Conservation (phyloP, 1,139 yeast species). For the Wickerhamiella infanticola region DNA sequence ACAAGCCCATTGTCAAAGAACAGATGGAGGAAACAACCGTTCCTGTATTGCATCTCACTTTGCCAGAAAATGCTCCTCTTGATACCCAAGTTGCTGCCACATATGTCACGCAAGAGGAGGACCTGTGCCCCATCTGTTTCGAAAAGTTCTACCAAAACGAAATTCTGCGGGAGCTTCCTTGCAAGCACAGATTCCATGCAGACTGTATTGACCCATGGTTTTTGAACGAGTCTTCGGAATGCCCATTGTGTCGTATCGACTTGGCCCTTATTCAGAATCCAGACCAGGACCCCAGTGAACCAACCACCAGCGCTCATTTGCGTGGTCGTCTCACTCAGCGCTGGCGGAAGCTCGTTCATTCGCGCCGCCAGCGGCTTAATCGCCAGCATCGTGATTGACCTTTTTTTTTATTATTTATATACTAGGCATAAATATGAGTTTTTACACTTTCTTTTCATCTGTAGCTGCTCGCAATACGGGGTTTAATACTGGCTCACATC, state of each 20-base stretch:
- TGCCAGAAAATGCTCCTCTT: not conserved
- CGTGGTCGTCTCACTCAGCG: not conserved
- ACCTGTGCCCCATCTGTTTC: conserved; percentile 60
- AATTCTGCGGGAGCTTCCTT: conserved; percentile 52
- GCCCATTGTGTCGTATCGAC: conserved; percentile 73
- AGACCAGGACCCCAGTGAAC: conserved; percentile 12
- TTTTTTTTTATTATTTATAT: too few relatives aligned
- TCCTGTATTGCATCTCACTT: not conserved
- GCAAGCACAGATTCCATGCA: conserved; percentile 73
- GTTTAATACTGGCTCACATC: conserved; percentile 3
- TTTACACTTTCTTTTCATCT: not conserved
- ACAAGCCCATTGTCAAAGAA: not conserved
- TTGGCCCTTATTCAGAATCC: conserved; percentile 14
- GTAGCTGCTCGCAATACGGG: not conserved
- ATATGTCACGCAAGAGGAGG: conserved; percentile 5
- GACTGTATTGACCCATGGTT: conserved; percentile 77
- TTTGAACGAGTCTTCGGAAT: conserved; percentile 54
- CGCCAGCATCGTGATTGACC: too few relatives aligned
- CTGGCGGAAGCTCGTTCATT: not conserved
- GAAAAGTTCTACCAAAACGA: conserved; percentile 41
- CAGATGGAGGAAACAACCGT: not conserved
- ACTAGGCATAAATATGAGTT: too few relatives aligned
- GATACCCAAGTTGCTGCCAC: not conserved
- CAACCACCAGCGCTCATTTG: not conserved
- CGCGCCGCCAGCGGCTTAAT: not conserved